These are phyloP conservation scores for Hyaloscypha bicolor DNA, from an alignment of 495 filamentous ascomycete genomes.

Conservation along the genomic window DNA sequence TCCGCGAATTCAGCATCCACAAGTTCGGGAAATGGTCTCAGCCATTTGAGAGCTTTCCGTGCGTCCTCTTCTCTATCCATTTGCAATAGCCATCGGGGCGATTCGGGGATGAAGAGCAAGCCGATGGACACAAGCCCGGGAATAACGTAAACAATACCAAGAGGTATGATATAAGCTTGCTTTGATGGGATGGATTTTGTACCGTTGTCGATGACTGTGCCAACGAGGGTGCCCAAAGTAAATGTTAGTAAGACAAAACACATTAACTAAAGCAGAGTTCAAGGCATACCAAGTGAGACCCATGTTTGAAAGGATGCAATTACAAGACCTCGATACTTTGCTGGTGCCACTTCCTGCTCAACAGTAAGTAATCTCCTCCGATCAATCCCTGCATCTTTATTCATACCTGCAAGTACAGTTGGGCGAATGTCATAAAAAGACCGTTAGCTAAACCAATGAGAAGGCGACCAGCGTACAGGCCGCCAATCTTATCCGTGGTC, in stretches of 20 bases:
- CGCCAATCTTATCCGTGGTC: conserved; percentile 52
- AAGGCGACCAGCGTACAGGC: conserved; percentile 57
- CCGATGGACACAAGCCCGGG: conserved; percentile 52
- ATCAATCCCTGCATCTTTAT: background rate
- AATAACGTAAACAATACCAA: conserved; percentile 60
- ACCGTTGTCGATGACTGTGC: conserved; percentile 65
- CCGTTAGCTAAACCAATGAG: conserved; percentile 60
- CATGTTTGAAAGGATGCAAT: conserved; percentile 36
- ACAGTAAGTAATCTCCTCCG: background rate
- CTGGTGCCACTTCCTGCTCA: conserved; percentile 37
- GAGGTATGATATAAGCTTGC: conserved; percentile 57
- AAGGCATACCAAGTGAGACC: conserved; percentile 25
- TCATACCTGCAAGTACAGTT: conserved; percentile 54
- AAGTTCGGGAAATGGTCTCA: conserved; percentile 45
- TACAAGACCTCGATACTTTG: conserved; percentile 23
- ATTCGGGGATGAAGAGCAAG: conserved; percentile 64
- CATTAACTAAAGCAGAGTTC: conserved; percentile 24
- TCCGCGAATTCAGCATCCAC: conserved; percentile 53
- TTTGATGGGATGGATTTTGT: conserved; percentile 48
- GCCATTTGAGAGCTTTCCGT: conserved; percentile 45
- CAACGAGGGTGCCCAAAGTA: conserved; percentile 52
- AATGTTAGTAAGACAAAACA: conserved; percentile 3
- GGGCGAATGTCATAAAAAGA: conserved; percentile 60
- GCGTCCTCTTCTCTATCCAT: conserved; percentile 50
- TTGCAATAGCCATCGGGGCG: conserved; percentile 62